A percentile compares a stretch with the other conserved stretches of the same genome.
Conservation (phyloP, 768 basidiomycete genomes). For the Lactarius hatsudake region DNA sequence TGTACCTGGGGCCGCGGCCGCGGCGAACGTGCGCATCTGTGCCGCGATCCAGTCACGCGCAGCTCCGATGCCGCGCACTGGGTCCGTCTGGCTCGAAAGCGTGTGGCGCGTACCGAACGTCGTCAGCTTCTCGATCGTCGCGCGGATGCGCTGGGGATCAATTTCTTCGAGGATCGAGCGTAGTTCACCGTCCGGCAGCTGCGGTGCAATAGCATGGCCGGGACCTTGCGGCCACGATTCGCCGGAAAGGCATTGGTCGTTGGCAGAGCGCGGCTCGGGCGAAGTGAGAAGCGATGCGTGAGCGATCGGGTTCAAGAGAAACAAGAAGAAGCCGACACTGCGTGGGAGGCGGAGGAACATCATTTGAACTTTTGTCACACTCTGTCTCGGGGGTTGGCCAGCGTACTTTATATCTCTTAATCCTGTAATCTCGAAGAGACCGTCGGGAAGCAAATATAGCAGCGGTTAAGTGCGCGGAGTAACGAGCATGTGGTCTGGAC, state of each 20-base stretch:
- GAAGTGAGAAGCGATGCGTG: neutral
- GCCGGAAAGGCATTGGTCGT: conserved; percentile 27
- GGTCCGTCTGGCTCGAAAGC: conserved; percentile 51
- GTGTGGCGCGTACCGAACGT: conserved; percentile 57
- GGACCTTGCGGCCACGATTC: conserved; percentile 51
- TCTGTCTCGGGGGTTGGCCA: neutral
- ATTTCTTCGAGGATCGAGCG: conserved; percentile 46
- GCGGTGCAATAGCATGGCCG: conserved; percentile 41
- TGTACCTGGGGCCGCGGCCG: conserved; percentile 39
- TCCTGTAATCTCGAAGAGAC: neutral
- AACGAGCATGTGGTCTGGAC: neutral
- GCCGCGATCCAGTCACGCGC: conserved; percentile 54
- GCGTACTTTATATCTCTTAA: neutral
- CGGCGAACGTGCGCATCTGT: conserved; percentile 44
- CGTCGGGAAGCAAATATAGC: neutral
- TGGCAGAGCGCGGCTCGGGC: conserved; percentile 14
- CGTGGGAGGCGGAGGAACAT: neutral
- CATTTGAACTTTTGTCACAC: neutral
- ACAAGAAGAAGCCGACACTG: neutral
- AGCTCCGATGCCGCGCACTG: conserved; percentile 51
- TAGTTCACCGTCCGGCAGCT: conserved; percentile 45
- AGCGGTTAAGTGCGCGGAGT: neutral
- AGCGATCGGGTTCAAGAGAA: neutral
- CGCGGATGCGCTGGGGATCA: conserved; percentile 43
- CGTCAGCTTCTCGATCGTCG: conserved; percentile 50